These are phyloP conservation scores for Bryum argenteum DNA, from an alignment of 225 moss, liverwort and hornwort species.

Conservation along the genomic window DNA sequence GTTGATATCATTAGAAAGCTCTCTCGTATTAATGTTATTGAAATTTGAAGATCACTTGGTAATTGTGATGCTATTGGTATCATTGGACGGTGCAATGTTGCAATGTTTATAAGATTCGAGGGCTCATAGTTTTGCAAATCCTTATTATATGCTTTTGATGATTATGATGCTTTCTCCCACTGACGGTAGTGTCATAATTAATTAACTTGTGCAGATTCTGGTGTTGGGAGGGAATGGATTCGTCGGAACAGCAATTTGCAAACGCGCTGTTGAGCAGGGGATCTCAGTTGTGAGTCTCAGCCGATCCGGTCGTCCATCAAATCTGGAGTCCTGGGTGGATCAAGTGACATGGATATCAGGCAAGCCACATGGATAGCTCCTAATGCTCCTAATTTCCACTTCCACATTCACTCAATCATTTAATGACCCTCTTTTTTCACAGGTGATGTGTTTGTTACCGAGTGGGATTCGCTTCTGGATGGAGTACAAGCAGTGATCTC, in stretches of 20 bases:
- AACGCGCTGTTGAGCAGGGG: slow-evolving; percentile 63
- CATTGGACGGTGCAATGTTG: no score
- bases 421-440: not conserved
- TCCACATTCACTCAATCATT: not conserved
- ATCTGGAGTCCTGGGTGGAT: slow-evolving; percentile 63
- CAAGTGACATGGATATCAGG: slow-evolving; percentile 81
- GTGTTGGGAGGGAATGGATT: slow-evolving; percentile 97
- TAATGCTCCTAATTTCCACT: no score
- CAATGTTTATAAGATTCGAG: no score
- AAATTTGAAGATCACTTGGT: no score
- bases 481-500: slow-evolving; percentile 87
- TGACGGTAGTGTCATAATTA: not conserved
- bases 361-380: slow-evolving; percentile 14
- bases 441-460: slow-evolving; percentile 88
- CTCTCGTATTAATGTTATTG: no score
- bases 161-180: not conserved
- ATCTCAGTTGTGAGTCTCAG: slow-evolving; percentile 86
- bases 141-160: not conserved
- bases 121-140: no score
- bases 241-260: slow-evolving; percentile 80
- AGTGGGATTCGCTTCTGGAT: slow-evolving; percentile 85
- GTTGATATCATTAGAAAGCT: no score
- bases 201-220: slow-evolving; percentile 60
- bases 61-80: no score
- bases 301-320: slow-evolving; percentile 85